Evolutionary conservation across 768 basidiomycete species (phyloP).

Genomic region (Crucibulum laeve): DNA sequence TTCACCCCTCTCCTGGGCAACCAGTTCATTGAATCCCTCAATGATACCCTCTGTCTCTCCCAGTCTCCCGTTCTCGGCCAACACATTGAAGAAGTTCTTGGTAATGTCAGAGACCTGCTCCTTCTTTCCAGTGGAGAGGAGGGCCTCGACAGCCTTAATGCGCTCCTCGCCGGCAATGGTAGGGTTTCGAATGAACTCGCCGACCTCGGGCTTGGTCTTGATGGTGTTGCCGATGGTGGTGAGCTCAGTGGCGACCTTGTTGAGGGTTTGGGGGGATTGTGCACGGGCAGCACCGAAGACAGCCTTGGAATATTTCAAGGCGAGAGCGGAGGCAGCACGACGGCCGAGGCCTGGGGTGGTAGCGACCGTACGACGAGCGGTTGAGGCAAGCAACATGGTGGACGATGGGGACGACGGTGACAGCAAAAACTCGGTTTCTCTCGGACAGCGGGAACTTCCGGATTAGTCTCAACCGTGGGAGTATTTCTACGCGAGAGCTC

Average conservation of each 20-base stretch:
- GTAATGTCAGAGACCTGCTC: constrained; percentile 80
- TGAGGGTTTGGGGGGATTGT: constrained; percentile 80
- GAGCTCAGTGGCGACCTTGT: constrained; percentile 84
- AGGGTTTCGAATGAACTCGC: constrained; percentile 81
- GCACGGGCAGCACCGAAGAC: constrained; percentile 76
- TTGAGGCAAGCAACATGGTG: constrained; percentile 53
- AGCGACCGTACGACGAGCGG: constrained; percentile 47
- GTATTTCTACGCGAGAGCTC: constrained; percentile 2
- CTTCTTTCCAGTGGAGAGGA: constrained; percentile 67
- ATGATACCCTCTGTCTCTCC: constrained; percentile 82
- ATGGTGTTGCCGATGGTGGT: constrained; percentile 65
- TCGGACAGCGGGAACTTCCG: constrained; percentile 30
- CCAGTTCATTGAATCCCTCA: constrained; percentile 86
- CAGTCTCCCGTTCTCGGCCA: constrained; percentile 92
- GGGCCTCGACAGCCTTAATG: constrained; percentile 53
- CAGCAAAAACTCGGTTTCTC: constrained; percentile 27
- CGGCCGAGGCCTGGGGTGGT: constrained; percentile 50
- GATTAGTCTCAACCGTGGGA: constrained; percentile 18
- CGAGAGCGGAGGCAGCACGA: constrained; percentile 74
- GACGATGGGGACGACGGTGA: constrained; percentile 18
- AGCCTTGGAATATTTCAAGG: constrained; percentile 82
- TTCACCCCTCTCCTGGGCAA: constrained; percentile 88
- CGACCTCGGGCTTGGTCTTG: constrained; percentile 58
- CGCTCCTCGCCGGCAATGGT: constrained; percentile 84
- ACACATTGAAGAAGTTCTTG: constrained; percentile 85